phyloP scores from a whole-genome alignment of 2,329 filamentous ascomycete genomes.

The Fusarium marasasianum region DNA sequence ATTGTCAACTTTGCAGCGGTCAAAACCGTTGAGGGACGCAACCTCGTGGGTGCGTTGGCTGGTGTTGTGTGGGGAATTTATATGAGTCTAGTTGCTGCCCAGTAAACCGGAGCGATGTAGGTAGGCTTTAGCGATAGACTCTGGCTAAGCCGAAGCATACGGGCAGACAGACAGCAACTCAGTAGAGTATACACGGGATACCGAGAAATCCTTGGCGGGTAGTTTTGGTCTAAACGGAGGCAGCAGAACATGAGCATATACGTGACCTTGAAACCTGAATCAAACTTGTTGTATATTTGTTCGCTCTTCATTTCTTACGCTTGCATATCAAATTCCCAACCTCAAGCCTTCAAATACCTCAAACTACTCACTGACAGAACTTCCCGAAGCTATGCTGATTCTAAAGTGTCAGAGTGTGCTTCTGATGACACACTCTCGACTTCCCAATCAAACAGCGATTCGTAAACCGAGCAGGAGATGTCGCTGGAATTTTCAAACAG shows the following conservation, averaged over 20 bases:
- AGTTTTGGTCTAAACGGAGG: neutral
- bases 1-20: constrained; percentile 74
- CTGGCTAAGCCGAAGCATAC: neutral
- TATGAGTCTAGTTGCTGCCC: constrained; percentile 69
- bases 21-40: constrained; percentile 75
- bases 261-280: neutral
- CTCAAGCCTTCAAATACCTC: neutral
- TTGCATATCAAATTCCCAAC: neutral
- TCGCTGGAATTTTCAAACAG: constrained; percentile 5
- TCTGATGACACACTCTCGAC: neutral
- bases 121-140: neutral
- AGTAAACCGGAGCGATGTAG: constrained; percentile 21
- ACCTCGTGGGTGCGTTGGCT: constrained; percentile 75
- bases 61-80: constrained; percentile 81
- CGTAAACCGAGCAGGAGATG: neutral
- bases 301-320: constrained; percentile 11
- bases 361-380: neutral
- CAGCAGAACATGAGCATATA: neutral
- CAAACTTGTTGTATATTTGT: neutral
- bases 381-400: neutral
- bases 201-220: neutral
- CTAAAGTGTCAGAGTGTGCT: neutral
- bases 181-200: neutral
- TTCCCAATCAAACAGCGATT: neutral
- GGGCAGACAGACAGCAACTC: neutral